Evolutionary conservation across 495 filamentous ascomycete species (phyloP).

Genomic region (Aspergillus incahuasiensis): DNA sequence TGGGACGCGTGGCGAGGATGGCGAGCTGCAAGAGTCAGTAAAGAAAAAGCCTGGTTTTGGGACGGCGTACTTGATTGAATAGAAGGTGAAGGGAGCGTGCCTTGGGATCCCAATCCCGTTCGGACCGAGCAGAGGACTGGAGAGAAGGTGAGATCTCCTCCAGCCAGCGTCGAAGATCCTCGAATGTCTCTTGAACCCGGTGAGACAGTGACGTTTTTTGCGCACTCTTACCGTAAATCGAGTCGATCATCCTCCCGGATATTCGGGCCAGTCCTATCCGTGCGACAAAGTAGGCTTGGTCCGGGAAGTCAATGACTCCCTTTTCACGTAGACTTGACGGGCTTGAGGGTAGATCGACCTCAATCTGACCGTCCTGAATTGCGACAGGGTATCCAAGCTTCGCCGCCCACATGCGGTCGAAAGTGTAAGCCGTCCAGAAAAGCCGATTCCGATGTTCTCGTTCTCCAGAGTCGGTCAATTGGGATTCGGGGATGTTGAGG

Average conservation of each 20-base stretch:
- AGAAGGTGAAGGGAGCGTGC: neutral
- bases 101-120: neutral
- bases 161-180: neutral
- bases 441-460: conserved; percentile 30
- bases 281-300: neutral
- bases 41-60: neutral
- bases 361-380: conserved; percentile 29
- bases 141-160: neutral
- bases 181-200: neutral
- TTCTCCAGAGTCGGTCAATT: conserved; percentile 20
- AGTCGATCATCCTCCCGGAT: neutral
- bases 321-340: neutral
- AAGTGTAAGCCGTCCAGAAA: conserved; percentile 32
- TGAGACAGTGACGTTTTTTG: neutral
- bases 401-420: conserved; percentile 31
- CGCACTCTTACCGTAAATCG: neutral
- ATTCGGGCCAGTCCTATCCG: neutral
- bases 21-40: neutral
- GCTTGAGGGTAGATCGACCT: conserved; percentile 24
- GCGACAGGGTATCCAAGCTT: conserved; percentile 29
- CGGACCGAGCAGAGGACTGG: neutral
- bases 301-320: neutral
- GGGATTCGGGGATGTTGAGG: conserved; percentile 29
- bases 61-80: neutral
- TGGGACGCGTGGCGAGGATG: neutral